A percentile compares a stretch with the other conserved stretches of the same genome.
phyloP scores from a whole-genome alignment of 371 early-diverging fungal species.

The Mucor saturninus region DNA sequence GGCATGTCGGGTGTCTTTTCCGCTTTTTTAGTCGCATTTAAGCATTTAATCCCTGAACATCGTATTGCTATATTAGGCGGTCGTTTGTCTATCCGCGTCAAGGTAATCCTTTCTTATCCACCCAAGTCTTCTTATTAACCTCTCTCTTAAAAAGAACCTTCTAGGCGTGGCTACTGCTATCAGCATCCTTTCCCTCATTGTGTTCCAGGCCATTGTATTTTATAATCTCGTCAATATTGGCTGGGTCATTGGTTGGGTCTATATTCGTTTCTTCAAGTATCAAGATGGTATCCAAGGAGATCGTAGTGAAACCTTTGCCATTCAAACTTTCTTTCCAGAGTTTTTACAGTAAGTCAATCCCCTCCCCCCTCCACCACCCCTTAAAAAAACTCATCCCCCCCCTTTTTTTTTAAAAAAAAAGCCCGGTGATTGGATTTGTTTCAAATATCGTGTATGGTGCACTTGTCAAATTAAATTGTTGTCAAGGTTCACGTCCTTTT shows the following conservation, averaged over 20 bases:
- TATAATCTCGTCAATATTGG: conserved; percentile 66
- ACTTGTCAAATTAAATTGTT: conserved; percentile 53
- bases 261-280: conserved; percentile 78
- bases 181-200: conserved; percentile 37
- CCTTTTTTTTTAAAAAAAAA: neutral
- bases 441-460: conserved; percentile 54
- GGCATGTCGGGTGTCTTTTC: conserved; percentile 73
- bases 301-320: conserved; percentile 81
- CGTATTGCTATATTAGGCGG: conserved; percentile 56
- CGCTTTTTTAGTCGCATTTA: conserved; percentile 80
- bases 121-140: too few relatives aligned
- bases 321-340: conserved; percentile 85
- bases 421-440: conserved; percentile 57
- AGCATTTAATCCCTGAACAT: conserved; percentile 74
- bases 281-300: conserved; percentile 85
- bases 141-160: conserved; percentile 30
- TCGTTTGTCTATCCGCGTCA: conserved; percentile 68
- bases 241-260: conserved; percentile 76
- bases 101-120: conserved; percentile 38
- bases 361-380: neutral
- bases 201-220: conserved; percentile 49
- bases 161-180: conserved; percentile 46
- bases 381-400: neutral
- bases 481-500: conserved; percentile 49
- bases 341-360: conserved; percentile 63